phyloP scores from a whole-genome alignment of 371 early-diverging fungal genomes.

The Syncephalastrum sp. region DNA sequence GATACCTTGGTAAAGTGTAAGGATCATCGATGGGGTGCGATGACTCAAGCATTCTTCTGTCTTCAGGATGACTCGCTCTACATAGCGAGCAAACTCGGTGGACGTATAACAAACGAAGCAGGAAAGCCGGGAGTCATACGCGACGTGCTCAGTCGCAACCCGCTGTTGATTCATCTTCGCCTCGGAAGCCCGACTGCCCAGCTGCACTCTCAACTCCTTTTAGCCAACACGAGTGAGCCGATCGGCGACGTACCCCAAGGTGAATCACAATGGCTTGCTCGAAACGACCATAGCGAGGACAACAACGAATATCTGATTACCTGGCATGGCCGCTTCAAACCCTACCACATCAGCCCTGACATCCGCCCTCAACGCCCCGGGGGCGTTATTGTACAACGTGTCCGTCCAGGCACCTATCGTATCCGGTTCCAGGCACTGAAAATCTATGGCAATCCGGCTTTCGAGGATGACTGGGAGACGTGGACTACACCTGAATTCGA shows the following conservation, averaged over 20 bases:
- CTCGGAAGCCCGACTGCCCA: slow-evolving; percentile 13
- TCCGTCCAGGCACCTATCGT: slow-evolving; percentile 9
- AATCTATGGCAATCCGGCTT: slow-evolving; percentile 13
- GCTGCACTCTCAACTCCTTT: slow-evolving; percentile 8
- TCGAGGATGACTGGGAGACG: slow-evolving; percentile 14
- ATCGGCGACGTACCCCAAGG: slow-evolving; percentile 12
- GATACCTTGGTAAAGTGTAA: slow-evolving; percentile 14
- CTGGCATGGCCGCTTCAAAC: slow-evolving; percentile 13
- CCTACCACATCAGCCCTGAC: background rate
- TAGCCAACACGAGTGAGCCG: background rate
- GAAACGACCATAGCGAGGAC: slow-evolving; percentile 19
- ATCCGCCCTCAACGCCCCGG: background rate
- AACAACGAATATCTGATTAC: slow-evolving; percentile 11
- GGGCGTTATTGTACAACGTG: slow-evolving; percentile 2
- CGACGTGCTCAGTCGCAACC: background rate
- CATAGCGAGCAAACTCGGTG: slow-evolving; percentile 1
- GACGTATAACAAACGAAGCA: background rate
- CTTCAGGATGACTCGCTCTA: no score
- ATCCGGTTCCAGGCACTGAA: slow-evolving; percentile 11
- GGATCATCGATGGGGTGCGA: background rate
- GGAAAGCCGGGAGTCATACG: no score
- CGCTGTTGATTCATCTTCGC: slow-evolving; percentile 10
- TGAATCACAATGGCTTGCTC: slow-evolving; percentile 10
- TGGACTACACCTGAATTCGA: slow-evolving; percentile 17
- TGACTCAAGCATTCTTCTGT: no score